Conservation (phyloP, 73 alveolate genomes). For the Uronychia binucleata region DNA sequence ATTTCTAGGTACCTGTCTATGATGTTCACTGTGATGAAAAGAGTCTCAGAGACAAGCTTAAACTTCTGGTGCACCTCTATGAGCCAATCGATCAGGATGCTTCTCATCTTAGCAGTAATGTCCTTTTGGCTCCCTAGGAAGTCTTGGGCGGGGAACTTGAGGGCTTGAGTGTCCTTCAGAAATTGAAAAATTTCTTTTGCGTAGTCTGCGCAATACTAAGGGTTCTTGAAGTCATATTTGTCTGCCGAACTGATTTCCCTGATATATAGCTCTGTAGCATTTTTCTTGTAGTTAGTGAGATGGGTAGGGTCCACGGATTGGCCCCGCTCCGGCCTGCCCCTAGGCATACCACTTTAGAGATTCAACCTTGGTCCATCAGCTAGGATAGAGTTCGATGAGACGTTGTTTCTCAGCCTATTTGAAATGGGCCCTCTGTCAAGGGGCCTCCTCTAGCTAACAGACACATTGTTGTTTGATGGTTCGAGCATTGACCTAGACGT, state of each 20-base stretch:
- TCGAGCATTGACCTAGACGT: background rate
- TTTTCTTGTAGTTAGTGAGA: no score
- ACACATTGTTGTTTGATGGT: background rate
- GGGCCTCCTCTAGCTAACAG: background rate
- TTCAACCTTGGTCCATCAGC: no score
- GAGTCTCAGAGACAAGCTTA: conserved; percentile 89
- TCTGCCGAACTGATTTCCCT: background rate
- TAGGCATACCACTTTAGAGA: no score
- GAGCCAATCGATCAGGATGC: conserved; percentile 82
- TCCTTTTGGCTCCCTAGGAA: conserved; percentile 68
- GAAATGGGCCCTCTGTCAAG: background rate
- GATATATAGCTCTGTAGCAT: background rate
- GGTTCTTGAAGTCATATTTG: conserved; percentile 27
- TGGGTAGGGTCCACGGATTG: background rate
- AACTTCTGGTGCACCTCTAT: conserved; percentile 85
- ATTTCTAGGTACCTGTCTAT: conserved; percentile 83
- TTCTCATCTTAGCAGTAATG: conserved; percentile 77
- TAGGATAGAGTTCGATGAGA: background rate
- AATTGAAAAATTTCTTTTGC: conserved; percentile 31
- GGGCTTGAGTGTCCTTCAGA: conserved; percentile 9
- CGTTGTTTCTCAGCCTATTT: background rate
- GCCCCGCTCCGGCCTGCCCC: background rate
- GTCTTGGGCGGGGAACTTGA: background rate
- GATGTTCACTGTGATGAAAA: conserved; percentile 77
- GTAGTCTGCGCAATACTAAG: conserved; percentile 56